phyloP scores from a whole-genome alignment of 257 asterid species.

The Capsicum pubescens region DNA sequence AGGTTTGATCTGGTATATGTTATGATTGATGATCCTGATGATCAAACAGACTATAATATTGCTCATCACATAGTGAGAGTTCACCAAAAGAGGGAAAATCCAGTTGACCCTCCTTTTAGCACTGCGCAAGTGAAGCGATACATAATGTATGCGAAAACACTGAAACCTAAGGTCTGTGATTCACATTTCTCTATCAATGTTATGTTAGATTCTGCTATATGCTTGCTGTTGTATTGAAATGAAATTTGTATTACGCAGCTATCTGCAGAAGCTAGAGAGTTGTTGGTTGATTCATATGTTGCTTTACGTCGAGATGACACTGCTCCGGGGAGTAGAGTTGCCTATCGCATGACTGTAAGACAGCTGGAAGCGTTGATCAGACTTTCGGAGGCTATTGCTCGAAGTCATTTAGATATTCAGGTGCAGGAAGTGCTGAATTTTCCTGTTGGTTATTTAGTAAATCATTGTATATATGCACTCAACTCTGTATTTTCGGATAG shows the following conservation, averaged over 20 bases:
- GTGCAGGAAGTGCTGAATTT: conserved; percentile 41
- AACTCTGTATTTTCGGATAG: conserved; percentile 43
- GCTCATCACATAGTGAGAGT: conserved; percentile 95
- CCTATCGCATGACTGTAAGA: conserved; percentile 98
- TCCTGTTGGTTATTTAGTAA: background rate
- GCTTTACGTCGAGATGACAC: conserved; percentile 87
- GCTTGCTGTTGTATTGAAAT: conserved; percentile 31
- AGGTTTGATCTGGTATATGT: conserved; percentile 97
- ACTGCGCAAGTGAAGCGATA: conserved; percentile 88
- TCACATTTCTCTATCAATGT: conserved; percentile 1
- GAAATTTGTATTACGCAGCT: conserved; percentile 56
- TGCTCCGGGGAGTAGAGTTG: conserved; percentile 95
- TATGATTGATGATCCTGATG: conserved; percentile 99
- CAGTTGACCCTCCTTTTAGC: conserved; percentile 82
- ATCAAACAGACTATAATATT: conserved; percentile 88
- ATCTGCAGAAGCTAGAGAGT: conserved; percentile 71
- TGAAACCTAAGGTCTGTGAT: conserved; percentile 79
- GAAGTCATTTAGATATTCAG: conserved; percentile 79
- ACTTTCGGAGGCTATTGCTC: conserved; percentile 97
- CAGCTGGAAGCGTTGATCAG: conserved; percentile 93
- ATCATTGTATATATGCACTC: background rate
- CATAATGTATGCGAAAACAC: conserved; percentile 84
- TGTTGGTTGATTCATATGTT: conserved; percentile 91
- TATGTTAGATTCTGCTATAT: background rate
- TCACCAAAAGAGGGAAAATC: conserved; percentile 84